Conservation (phyloP, 257 asterid species). For the Rauvolfia tetraphylla region DNA sequence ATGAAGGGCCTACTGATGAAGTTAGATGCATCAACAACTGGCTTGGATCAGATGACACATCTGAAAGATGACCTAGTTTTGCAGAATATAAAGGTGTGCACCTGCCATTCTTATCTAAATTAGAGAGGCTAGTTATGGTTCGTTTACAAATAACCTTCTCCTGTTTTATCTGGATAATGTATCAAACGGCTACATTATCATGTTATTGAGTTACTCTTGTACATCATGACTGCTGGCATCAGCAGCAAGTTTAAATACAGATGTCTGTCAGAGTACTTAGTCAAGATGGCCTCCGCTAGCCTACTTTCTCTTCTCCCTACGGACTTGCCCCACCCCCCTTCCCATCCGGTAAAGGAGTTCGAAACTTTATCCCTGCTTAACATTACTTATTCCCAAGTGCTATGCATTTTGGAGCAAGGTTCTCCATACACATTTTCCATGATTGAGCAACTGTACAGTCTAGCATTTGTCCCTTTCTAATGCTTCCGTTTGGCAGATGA, state of each 20-base stretch:
- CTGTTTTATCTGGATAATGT: neutral
- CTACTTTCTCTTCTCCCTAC: neutral
- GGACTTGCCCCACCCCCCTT: neutral
- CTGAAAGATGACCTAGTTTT: slow-evolving; percentile 39
- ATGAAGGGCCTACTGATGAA: slow-evolving; percentile 33
- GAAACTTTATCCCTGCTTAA: neutral
- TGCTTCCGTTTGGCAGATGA: neutral
- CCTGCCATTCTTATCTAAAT: neutral
- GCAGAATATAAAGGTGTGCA: slow-evolving; percentile 56
- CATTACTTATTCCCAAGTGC: neutral
- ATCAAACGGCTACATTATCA: neutral
- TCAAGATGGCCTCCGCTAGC: neutral
- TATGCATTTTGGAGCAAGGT: neutral
- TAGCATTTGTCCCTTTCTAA: too few relatives aligned
- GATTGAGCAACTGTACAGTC: neutral
- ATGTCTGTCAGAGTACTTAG: neutral
- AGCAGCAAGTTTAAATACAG: slow-evolving; percentile 4
- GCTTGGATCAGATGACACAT: slow-evolving; percentile 48
- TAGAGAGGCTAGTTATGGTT: neutral
- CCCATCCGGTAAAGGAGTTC: neutral
- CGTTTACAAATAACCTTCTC: neutral
- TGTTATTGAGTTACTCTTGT: neutral
- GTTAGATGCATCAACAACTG: slow-evolving; percentile 49
- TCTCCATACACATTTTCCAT: neutral
- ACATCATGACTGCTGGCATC: neutral